phyloP scores from a whole-genome alignment of 2,329 filamentous ascomycete genomes.

The Aureobasidium melanogenum region DNA sequence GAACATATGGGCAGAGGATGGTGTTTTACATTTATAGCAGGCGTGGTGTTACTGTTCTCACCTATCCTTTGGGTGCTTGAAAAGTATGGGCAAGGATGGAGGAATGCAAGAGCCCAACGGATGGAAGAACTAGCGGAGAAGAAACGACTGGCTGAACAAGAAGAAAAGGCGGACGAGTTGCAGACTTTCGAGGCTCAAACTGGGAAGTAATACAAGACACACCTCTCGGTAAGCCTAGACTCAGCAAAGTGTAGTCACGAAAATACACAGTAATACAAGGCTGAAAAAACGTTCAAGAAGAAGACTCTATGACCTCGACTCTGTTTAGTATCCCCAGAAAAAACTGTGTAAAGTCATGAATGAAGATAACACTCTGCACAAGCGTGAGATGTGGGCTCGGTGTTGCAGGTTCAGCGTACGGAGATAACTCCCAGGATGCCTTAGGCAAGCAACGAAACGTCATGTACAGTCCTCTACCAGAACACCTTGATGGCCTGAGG shows the following conservation, averaged over 20 bases:
- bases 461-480: neutral
- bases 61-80: slow-evolving; percentile 35
- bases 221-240: too few species aligned
- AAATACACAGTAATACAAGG: too few species aligned
- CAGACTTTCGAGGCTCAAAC: neutral
- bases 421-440: neutral
- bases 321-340: too few species aligned
- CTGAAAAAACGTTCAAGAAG: too few species aligned
- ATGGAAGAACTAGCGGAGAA: slow-evolving; percentile 18
- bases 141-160: slow-evolving; percentile 11
- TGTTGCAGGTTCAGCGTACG: too few species aligned
- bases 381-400: too few species aligned
- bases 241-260: too few species aligned
- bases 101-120: slow-evolving; percentile 30
- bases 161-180: neutral
- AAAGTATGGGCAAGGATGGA: slow-evolving; percentile 34
- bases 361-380: too few species aligned
- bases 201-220: neutral
- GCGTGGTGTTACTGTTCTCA: slow-evolving; percentile 29
- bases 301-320: too few species aligned
- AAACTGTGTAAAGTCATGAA: too few species aligned
- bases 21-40: slow-evolving; percentile 38
- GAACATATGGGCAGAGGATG: slow-evolving; percentile 34
- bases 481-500: neutral
- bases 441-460: neutral